Percentiles rank a stretch among this genome's conserved stretches.
phyloP scores from a whole-genome alignment of 176 grass and related monocot species.

The Cenchrus fungigraminus region DNA sequence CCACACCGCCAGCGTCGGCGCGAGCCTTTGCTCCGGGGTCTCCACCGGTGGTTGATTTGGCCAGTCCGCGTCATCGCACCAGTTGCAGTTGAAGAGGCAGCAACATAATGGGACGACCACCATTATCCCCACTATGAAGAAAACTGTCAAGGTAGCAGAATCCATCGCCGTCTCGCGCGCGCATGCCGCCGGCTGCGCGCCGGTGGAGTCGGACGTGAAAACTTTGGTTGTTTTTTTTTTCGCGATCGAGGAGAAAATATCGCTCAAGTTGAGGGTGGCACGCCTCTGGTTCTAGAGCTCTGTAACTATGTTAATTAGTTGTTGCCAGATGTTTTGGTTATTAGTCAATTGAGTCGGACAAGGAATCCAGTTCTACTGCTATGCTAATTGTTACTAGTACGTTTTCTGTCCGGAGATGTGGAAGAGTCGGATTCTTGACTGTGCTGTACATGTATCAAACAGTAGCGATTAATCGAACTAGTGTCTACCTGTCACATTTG shows the following conservation, averaged over 20 bases:
- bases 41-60: neutral
- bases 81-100: neutral
- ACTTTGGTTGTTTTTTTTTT: neutral
- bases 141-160: fast-evolving
- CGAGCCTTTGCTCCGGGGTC: neutral
- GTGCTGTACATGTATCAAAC: neutral
- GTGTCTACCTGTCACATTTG: too few relatives aligned
- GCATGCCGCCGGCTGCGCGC: too few relatives aligned
- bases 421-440: neutral
- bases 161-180: too few relatives aligned
- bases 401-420: neutral
- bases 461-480: neutral
- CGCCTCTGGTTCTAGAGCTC: neutral
- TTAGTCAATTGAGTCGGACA: neutral
- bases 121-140: neutral
- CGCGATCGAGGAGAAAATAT: neutral
- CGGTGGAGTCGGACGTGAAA: too few relatives aligned
- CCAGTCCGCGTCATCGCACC: neutral
- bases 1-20: neutral
- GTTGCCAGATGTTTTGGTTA: neutral
- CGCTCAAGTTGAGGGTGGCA: neutral
- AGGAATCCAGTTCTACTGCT: neutral
- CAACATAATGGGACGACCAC: fast-evolving
- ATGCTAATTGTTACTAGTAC: neutral
- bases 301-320: neutral